Base-by-base conservation (phyloP, 163 green algal genomes). In the Prototheca wickerhamii region DNA sequence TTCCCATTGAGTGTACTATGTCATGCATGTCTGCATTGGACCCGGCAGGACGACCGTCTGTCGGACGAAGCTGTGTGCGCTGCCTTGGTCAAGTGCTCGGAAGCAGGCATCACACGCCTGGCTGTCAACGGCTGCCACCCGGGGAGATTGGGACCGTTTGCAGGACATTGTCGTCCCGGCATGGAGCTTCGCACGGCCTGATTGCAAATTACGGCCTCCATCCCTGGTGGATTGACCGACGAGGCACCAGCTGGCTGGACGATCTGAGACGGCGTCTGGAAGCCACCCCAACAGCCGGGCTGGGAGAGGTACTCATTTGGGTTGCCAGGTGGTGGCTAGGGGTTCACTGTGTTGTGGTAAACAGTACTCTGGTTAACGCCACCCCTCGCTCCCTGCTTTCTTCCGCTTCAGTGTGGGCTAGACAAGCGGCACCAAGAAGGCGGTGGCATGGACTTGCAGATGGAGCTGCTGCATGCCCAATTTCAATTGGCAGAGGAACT, bases 401-500 rank as follows among this genome's bases (percentile, higher is more conserved):
- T n/a, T n/a, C n/a, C n/a, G n/a, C n/a, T n/a, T n/a, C 59, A 80
- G 76, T 81, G 71, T 32, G 76, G 79, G 2, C 46, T 84, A 28
- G 73, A 82, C 58, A 65, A 57, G 4, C 34, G 29, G 23, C 21
- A 52, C 25, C 30, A 67, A 63, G 49, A 51, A 8, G 40, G 23
- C 2, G 40, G 33, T 3, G 25, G 35, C n/a, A 60, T 73, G 21
- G 20, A 72, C 30, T 42, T 62, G n/a, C 76, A 86, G 60, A n/a
- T 68, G 42, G 42, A 51, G 1, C 62, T 69, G 2, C 76, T 84
- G 30, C 18, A 58, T 50, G 30, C 58, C 49, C 79, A 84, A 58
- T 65, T 84, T 31, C 25, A 29, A 20, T 62, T 84, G 35, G 79
- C 60, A 8, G 58, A 80, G 32, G 64, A 82, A 51, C 67, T 86